These are phyloP conservation scores for Hibiscus tridactylites DNA, from an alignment of 345 rosid genomes.

Conservation along the genomic window DNA sequence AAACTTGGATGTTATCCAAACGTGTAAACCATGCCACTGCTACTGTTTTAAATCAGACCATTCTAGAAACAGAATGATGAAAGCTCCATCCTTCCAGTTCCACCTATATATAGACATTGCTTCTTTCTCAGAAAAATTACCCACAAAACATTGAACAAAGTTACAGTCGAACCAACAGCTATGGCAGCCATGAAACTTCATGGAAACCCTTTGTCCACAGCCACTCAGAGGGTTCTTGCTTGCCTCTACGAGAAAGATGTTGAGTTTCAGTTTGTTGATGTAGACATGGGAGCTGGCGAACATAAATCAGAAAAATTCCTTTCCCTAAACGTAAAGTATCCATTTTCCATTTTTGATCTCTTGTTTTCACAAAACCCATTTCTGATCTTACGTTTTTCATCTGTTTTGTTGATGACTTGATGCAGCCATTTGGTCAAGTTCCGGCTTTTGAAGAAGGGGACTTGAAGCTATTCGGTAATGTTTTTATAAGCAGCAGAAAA, in stretches of 20 bases:
- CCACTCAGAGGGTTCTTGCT: slow-evolving; percentile 40
- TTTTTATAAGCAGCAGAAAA: background rate
- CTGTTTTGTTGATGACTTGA: background rate
- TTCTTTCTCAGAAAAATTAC: background rate
- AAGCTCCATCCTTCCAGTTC: background rate
- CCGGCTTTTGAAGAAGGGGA: slow-evolving; percentile 70
- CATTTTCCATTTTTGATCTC: background rate
- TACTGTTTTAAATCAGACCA: no score
- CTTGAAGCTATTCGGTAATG: slow-evolving; percentile 58
- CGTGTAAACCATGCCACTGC: no score
- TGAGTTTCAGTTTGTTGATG: slow-evolving; percentile 39
- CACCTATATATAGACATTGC: background rate
- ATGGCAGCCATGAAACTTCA: slow-evolving; percentile 44
- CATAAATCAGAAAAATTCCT: slow-evolving; percentile 51
- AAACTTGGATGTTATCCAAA: no score
- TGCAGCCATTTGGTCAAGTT: slow-evolving; percentile 81
- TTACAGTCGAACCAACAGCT: background rate
- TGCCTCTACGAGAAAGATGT: slow-evolving; percentile 56
- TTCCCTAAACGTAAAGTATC: slow-evolving; percentile 44
- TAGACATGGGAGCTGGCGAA: slow-evolving; percentile 44
- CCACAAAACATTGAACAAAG: background rate
- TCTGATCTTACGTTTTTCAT: background rate
- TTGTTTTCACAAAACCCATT: background rate
- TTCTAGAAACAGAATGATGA: background rate
- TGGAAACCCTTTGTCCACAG: slow-evolving; percentile 36